Evolutionary conservation across 2,329 filamentous ascomycete genomes (phyloP).

Genomic region (Fusarium bulbicola): DNA sequence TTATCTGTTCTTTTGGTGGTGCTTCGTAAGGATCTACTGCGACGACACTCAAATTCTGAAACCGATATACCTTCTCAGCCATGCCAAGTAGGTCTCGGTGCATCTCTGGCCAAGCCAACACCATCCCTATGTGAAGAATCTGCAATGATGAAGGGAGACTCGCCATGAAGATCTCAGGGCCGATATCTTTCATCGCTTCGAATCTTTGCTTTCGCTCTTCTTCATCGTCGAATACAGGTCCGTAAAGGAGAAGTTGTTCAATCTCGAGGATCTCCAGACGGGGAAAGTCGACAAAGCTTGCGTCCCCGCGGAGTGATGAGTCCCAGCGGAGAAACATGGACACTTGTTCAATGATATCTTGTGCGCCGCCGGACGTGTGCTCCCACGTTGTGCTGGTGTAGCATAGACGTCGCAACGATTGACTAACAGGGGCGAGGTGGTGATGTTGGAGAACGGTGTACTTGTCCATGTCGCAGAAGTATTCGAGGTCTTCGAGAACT

Average conservation of each 20-base stretch:
- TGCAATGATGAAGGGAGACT: conserved; percentile 38
- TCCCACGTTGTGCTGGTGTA: conserved; percentile 42
- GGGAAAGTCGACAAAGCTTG: conserved; percentile 40
- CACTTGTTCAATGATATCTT: conserved; percentile 40
- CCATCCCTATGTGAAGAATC: conserved; percentile 41
- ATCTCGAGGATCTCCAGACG: conserved; percentile 41
- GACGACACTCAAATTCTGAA: conserved; percentile 35
- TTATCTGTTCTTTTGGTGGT: conserved; percentile 26
- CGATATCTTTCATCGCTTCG: conserved; percentile 25
- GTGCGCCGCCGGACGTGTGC: conserved; percentile 32
- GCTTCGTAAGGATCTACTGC: conserved; percentile 40
- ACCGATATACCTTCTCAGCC: conserved; percentile 33
- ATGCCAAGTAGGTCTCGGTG: conserved; percentile 39
- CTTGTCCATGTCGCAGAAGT: conserved; percentile 44
- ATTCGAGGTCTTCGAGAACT: conserved; percentile 40
- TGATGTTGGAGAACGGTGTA: conserved; percentile 40
- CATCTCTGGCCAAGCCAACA: conserved; percentile 41
- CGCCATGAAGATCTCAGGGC: conserved; percentile 40
- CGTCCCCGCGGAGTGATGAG: conserved; percentile 35
- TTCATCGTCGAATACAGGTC: conserved; percentile 39
- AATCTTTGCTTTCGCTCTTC: conserved; percentile 32
- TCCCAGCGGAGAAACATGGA: conserved; percentile 40
- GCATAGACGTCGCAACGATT: conserved; percentile 36
- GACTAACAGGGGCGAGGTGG: conserved; percentile 29
- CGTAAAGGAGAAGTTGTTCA: conserved; percentile 42